Conservation (phyloP, 2,329 filamentous ascomycete species). For the Colletotrichum sp. region DNA sequence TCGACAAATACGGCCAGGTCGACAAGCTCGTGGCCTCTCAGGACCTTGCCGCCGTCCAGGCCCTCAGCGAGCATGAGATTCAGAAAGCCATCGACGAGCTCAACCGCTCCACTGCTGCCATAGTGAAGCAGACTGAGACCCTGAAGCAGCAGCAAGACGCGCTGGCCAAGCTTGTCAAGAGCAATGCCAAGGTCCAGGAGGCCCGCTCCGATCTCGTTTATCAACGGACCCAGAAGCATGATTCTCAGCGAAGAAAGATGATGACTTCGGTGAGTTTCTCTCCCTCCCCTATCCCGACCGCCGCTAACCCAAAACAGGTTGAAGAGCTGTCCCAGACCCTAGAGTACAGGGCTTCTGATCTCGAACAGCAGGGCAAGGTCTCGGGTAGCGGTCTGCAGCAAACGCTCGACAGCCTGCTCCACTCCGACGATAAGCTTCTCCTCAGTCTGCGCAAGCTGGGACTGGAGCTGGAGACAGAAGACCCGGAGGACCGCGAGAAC, state of each 20-base stretch:
- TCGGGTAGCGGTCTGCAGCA: slow-evolving; percentile 50
- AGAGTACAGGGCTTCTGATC: slow-evolving; percentile 49
- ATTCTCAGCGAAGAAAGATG: slow-evolving; percentile 45
- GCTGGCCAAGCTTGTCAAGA: slow-evolving; percentile 56
- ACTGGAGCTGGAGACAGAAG: slow-evolving; percentile 60
- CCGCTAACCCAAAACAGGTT: slow-evolving; percentile 37
- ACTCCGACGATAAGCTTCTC: slow-evolving; percentile 69
- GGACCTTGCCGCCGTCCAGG: slow-evolving; percentile 52
- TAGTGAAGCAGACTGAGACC: slow-evolving; percentile 67
- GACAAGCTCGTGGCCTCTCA: slow-evolving; percentile 48
- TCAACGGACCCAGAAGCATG: slow-evolving; percentile 41
- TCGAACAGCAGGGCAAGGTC: slow-evolving; percentile 55
- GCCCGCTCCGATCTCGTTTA: slow-evolving; percentile 38
- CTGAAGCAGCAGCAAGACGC: slow-evolving; percentile 68
- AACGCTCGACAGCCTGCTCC: slow-evolving; percentile 54
- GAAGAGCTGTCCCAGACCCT: slow-evolving; percentile 53
- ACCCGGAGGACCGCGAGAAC: slow-evolving; percentile 55
- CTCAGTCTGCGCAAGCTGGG: slow-evolving; percentile 70
- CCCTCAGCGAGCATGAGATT: slow-evolving; percentile 65
- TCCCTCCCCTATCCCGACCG: no score
- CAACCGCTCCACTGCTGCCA: slow-evolving; percentile 66
- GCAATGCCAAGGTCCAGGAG: slow-evolving; percentile 36
- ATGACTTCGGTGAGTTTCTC: slow-evolving; percentile 41
- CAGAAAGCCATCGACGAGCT: slow-evolving; percentile 66
- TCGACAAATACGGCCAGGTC: slow-evolving; percentile 54